Evolutionary conservation across 805 yeast genomes (phyloP), one percentile per base, ranked within the genome.

Genomic region (Candida gorgasii): DNA sequence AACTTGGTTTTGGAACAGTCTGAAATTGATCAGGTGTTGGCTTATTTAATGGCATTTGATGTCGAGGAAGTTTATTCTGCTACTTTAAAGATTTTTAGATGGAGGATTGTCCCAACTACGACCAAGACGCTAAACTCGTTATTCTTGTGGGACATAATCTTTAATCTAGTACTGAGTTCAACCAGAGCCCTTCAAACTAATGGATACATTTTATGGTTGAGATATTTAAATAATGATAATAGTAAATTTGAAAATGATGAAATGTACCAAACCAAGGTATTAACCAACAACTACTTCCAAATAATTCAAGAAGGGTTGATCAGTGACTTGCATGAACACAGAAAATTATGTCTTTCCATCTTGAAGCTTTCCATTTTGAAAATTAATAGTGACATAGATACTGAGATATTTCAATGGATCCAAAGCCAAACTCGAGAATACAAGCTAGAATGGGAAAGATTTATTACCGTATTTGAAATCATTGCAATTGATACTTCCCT

Each of bases 401-500:
- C 67, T 1, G 44, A 50, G 0, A 59, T 63, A 15, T 72, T 83
- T 55, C 36, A 43, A 2, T 83, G 84, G 83, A 61, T 68, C n/a
- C 40, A 45, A 1, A 28, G 52, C 1, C 46, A 58, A 8, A 46
- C 42, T 1, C 62, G 59, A 0, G 43, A 43, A 14, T 67, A 70
- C 31, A 53, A 76, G 14, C 65, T 62, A 5, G 75, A 80, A 16
- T 89, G 97, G 97, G 72, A 78, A 32, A 73, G 86, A 45, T 89
- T 72, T 53, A 70, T 80, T 19, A 86, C 96, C 0, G 62, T 89
- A 11, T 84, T 79, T 53, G 96, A 89, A 55, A 85, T 89, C 36
- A 64, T 87, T 19, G 93, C 89, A 1, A 74, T 89, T 29, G 97
- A 89, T 58, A 80, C 96, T 0, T 86, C 96, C 0, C 63, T 87